Evolutionary conservation across 177 flowering plant genomes (phyloP).

Genomic region (Vitis hybrid): DNA sequence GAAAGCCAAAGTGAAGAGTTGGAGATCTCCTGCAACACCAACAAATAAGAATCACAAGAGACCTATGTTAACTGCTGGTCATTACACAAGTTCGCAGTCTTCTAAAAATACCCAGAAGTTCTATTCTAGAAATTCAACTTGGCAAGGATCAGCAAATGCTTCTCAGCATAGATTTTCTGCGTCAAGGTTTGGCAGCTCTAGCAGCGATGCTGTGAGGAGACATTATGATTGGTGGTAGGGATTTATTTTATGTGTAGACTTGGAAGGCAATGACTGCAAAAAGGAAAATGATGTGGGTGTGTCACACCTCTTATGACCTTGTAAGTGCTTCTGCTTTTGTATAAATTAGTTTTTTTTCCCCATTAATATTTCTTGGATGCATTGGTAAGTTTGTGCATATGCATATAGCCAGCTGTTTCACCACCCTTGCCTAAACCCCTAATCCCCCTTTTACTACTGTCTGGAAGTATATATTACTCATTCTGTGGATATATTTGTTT

Average conservation of each 20-base stretch:
- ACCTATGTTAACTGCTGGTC: conserved; percentile 7
- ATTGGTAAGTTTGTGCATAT: neutral
- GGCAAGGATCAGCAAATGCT: conserved; percentile 15
- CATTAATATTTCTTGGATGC: neutral
- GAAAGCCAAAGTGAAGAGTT: conserved; percentile 19
- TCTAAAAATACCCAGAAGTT: conserved; percentile 8
- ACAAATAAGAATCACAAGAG: conserved; percentile 14
- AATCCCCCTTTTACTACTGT: too few species aligned
- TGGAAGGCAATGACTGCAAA: neutral
- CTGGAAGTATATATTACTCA: too few species aligned
- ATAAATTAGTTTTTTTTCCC: neutral
- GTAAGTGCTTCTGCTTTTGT: conserved; percentile 16
- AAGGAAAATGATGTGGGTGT: neutral
- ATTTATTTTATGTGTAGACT: neutral
- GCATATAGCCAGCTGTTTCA: neutral
- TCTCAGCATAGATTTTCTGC: conserved; percentile 27
- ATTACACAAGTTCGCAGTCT: conserved; percentile 24
- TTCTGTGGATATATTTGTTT: too few species aligned
- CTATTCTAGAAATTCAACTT: conserved; percentile 14
- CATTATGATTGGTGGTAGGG: conserved; percentile 34
- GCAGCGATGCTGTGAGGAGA: conserved; percentile 14
- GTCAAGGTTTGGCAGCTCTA: conserved; percentile 29
- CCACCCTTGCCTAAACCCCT: too few species aligned
- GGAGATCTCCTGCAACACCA: conserved; percentile 46
- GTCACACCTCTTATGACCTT: conserved; percentile 12